Evolutionary conservation across 768 basidiomycete species (phyloP), one percentile per base, ranked within the genome.

Genomic region (Coprinellus micaceus): DNA sequence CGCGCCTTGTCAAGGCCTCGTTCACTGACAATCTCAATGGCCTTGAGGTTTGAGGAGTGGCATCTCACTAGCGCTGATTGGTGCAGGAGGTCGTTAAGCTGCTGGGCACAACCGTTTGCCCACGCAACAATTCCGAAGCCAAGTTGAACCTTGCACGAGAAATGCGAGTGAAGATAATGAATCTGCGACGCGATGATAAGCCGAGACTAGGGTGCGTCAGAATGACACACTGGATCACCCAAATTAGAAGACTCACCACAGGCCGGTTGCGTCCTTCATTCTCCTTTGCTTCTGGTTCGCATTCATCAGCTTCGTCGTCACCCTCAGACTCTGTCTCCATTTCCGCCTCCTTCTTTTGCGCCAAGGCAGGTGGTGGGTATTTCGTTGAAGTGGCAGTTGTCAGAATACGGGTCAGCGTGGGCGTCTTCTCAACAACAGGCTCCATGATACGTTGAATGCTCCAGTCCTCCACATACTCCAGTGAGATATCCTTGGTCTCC

Each of bases 391-490:
- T 22, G 6, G 41, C 41, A 19, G 21, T 19, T 7, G 41, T 44
- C 13, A 57, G 56, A 26, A 57, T 40, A 9, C 22, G 25, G n/a
- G 49, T 13, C 50, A 48, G 47, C 21, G 37, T 41, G 39, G 56
- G 56, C 3, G 56, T 57, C 13, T 56, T 26, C 39, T 52, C 12
- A 15, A 24, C 21, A 26, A 57, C 40, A 10, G 50, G 56, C 24
- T 40, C 48, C 33, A 57, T 57, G 11, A 57, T 25, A 7, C 12
- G 28, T 21, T 52, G 30, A 39, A 57, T 52, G 22, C 51, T 39
- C 50, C 56, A 57, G 26, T 49, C 52, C 13, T 30, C 49, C 21
- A 52, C 28, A 24, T 52, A 57, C 19, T 57, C 50, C 3, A 50
- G 37, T 41, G 56, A 52, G 12, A 57, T 50, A 10, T 52, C 36